phyloP scores from a whole-genome alignment of 164 flowering plant species.

The Stephania japonica region DNA sequence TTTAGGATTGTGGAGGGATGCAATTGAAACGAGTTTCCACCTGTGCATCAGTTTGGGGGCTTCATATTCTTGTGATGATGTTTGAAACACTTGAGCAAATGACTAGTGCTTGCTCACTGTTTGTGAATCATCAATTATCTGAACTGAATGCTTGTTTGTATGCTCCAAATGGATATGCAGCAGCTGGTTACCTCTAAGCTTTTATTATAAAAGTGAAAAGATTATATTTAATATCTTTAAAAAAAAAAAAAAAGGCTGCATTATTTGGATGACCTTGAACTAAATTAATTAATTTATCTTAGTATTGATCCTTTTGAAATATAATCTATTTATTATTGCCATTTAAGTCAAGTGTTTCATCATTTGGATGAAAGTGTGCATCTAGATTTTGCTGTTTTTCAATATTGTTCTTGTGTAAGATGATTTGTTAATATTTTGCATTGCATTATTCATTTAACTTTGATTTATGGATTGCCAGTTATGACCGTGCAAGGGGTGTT shows the following conservation, averaged over 20 bases:
- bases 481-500: slow-evolving; percentile 94
- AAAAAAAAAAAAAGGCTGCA: no score
- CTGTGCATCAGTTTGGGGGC: background rate
- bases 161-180: background rate
- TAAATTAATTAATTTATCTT: no score
- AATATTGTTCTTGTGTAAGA: background rate
- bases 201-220: no score
- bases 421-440: background rate
- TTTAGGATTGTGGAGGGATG: background rate
- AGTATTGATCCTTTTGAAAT: no score
- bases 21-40: background rate
- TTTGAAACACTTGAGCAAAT: background rate
- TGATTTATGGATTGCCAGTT: slow-evolving; percentile 37
- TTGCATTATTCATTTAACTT: background rate
- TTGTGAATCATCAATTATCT: background rate
- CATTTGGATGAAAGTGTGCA: no score
- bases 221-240: no score
- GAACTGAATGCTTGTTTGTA: background rate
- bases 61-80: background rate
- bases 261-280: no score
- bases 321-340: background rate
- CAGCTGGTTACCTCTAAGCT: no score
- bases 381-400: background rate
- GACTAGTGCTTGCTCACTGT: background rate
- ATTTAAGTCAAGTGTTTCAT: background rate